These are phyloP conservation scores for Rubia yunnanensis DNA, from an alignment of 257 asterid species.

Conservation along the genomic window DNA sequence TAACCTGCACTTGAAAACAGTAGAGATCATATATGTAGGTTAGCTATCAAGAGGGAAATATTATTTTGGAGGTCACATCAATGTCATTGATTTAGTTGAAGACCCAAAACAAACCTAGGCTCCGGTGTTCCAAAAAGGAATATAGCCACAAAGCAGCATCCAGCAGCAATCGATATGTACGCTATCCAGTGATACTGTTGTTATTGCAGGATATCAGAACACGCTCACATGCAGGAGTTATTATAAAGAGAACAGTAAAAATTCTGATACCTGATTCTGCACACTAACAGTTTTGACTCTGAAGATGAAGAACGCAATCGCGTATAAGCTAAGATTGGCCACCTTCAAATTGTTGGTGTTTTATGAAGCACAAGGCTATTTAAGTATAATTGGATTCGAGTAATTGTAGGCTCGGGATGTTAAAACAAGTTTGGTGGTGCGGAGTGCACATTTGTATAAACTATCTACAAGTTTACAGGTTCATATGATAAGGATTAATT, in stretches of 20 bases:
- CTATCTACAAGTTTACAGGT: too few species aligned
- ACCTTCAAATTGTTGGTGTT: too few species aligned
- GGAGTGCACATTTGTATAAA: too few species aligned
- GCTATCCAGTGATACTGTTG: conserved; percentile 91
- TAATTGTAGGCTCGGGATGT: too few species aligned
- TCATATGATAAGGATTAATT: too few species aligned
- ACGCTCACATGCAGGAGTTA: not conserved
- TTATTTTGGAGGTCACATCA: too few species aligned
- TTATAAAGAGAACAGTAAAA: conserved; percentile 1
- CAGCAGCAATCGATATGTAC: conserved; percentile 58
- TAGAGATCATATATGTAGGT: too few species aligned
- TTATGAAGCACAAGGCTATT: too few species aligned
- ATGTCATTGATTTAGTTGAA: too few species aligned
- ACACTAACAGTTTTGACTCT: conserved; percentile 34
- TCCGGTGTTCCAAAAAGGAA: conserved; percentile 73
- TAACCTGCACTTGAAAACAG: conserved; percentile 34
- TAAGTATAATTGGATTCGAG: too few species aligned
- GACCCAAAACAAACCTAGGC: conserved; percentile 59
- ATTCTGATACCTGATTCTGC: conserved; percentile 53
- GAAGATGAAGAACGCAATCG: conserved; percentile 68
- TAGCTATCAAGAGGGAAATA: too few species aligned
- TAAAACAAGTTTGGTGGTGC: too few species aligned
- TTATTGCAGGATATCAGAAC: conserved; percentile 16
- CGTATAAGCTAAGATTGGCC: conserved; percentile 82
- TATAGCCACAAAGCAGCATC: conserved; percentile 64